phyloP scores from a whole-genome alignment of 768 basidiomycete species.

The Fibroporia radiculosa region DNA sequence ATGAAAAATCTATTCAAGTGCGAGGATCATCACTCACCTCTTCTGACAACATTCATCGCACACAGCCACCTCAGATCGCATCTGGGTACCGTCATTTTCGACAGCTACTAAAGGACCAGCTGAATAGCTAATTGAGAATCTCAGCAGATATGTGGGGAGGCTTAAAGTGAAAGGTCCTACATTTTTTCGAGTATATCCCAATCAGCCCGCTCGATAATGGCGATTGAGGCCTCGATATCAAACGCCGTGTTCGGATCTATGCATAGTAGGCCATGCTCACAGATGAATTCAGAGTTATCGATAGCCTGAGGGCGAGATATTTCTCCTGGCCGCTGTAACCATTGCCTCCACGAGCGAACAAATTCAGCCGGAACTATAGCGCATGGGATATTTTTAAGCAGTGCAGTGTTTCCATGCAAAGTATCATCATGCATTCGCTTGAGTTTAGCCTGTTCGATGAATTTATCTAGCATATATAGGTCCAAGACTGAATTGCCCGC shows the following conservation, averaged over 20 bases:
- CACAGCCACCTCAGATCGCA: constrained; percentile 42
- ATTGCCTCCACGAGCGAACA: constrained; percentile 59
- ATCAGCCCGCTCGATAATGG: constrained; percentile 51
- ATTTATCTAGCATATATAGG: neutral
- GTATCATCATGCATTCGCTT: constrained; percentile 54
- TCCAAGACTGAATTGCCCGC: neutral
- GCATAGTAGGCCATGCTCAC: constrained; percentile 53
- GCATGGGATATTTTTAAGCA: constrained; percentile 42
- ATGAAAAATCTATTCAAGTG: neutral
- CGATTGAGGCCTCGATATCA: constrained; percentile 51
- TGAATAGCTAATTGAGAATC: constrained; percentile 38
- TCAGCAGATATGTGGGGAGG: neutral
- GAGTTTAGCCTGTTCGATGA: constrained; percentile 43
- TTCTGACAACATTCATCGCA: constrained; percentile 55
- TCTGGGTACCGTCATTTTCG: constrained; percentile 28
- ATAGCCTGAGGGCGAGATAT: constrained; percentile 49
- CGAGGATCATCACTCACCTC: constrained; percentile 32
- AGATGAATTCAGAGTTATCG: constrained; percentile 58
- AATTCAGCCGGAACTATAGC: constrained; percentile 58
- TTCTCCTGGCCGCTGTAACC: constrained; percentile 54
- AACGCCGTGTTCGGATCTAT: constrained; percentile 58
- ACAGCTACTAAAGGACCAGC: constrained; percentile 47
- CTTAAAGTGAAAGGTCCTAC: constrained; percentile 33
- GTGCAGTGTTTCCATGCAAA: constrained; percentile 35
- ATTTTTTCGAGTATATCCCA: constrained; percentile 55